Evolutionary conservation across 331 rosid genomes (phyloP).

Genomic region (Spiraea crenata): DNA sequence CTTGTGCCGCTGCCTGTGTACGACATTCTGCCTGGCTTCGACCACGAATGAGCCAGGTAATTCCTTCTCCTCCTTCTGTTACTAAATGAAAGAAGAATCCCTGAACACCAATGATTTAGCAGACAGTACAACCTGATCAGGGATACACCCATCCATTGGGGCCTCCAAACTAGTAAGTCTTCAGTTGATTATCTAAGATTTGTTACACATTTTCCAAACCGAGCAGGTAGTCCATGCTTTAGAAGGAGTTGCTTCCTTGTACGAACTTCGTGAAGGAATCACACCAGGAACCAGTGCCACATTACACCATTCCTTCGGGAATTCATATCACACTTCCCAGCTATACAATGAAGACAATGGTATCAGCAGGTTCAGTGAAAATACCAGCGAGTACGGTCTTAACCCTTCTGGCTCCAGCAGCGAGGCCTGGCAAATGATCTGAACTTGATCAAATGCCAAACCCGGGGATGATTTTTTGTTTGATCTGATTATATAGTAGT

Average conservation of each 20-base stretch:
- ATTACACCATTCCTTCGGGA: conserved; percentile 23
- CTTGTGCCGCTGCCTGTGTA: conserved; percentile 62
- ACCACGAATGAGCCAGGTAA: conserved; percentile 68
- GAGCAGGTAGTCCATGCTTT: conserved; percentile 47
- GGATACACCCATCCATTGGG: no score
- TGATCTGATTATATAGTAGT: background rate
- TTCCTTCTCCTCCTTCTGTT: background rate
- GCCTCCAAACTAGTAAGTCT: no score
- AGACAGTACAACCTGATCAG: no score
- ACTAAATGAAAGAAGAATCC: background rate
- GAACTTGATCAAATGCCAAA: background rate
- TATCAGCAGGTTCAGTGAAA: conserved; percentile 32
- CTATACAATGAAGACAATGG: conserved; percentile 36
- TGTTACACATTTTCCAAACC: conserved; percentile 7
- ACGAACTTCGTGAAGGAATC: conserved; percentile 34
- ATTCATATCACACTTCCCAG: conserved; percentile 26
- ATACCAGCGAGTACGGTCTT: conserved; percentile 48
- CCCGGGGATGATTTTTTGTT: background rate
- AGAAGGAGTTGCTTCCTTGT: conserved; percentile 47
- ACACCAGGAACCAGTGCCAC: conserved; percentile 28
- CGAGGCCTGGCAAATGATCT: conserved; percentile 26
- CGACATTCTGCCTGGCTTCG: conserved; percentile 57
- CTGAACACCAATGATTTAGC: background rate
- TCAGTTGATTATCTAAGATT: background rate
- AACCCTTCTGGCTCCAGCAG: conserved; percentile 43